phyloP scores from a whole-genome alignment of 345 rosid genomes.

The Eucalyptus brandiana region DNA sequence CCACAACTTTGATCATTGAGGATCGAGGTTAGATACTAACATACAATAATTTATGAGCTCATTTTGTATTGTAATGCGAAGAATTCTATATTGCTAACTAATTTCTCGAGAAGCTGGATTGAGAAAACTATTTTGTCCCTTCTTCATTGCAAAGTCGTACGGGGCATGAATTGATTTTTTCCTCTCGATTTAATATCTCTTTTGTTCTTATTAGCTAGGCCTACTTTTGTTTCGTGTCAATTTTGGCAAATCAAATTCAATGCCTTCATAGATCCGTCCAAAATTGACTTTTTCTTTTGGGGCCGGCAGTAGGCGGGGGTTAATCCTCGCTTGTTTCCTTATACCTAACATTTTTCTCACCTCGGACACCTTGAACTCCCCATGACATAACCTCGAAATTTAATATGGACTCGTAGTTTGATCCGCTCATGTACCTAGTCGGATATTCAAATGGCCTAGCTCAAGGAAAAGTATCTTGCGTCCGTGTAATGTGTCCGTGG shows the following conservation, averaged over 20 bases:
- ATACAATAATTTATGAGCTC: neutral
- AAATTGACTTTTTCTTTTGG: neutral
- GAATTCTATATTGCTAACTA: neutral
- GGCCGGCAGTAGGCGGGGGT: neutral
- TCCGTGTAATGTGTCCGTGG: no score
- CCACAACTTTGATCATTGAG: neutral
- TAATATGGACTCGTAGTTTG: neutral
- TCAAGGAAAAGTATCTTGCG: no score
- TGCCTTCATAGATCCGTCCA: neutral
- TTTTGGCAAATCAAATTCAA: neutral
- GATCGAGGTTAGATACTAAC: neutral
- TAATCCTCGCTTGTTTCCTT: neutral
- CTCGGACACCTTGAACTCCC: neutral
- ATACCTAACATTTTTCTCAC: neutral
- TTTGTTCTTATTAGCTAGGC: conserved; percentile 32
- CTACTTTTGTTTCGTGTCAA: neutral
- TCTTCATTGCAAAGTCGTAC: neutral
- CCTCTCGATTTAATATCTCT: neutral
- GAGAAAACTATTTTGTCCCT: neutral
- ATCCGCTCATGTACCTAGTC: neutral
- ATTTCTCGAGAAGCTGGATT: neutral
- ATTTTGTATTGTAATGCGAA: neutral
- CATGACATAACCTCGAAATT: neutral
- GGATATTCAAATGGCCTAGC: neutral
- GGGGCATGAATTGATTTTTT: conserved; percentile 8